Evolutionary conservation across 108 stramenopile species (phyloP).

Genomic region (Bacterosira constricta): DNA sequence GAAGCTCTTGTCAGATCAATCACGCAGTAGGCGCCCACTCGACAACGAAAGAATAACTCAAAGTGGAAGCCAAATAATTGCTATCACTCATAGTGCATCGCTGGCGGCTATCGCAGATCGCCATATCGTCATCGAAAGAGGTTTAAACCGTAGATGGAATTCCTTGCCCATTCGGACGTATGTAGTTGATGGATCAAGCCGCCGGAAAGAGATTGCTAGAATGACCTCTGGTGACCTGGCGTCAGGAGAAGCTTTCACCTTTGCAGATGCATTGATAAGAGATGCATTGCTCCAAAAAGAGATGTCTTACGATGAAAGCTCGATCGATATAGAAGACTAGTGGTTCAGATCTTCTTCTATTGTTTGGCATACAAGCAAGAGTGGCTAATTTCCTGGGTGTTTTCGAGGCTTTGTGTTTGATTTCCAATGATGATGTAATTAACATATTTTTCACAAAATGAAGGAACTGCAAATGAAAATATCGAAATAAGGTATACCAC

Average conservation of each 20-base stretch:
- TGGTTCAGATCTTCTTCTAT: too few species aligned
- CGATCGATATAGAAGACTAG: too few species aligned
- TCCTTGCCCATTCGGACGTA: slow-evolving; percentile 34
- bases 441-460: too few species aligned
- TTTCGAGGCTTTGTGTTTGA: too few species aligned
- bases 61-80: slow-evolving; percentile 62
- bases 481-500: too few species aligned
- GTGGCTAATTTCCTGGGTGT: too few species aligned
- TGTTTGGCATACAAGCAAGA: too few species aligned
- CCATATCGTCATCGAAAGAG: slow-evolving; percentile 74
- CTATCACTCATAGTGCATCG: slow-evolving; percentile 83
- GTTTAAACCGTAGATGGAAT: background rate
- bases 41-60: background rate
- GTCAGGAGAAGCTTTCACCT: slow-evolving; percentile 65
- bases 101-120: slow-evolving; percentile 76
- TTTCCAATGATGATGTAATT: too few species aligned
- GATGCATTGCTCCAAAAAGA: slow-evolving; percentile 50
- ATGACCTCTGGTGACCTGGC: slow-evolving; percentile 86
- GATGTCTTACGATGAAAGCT: too few species aligned
- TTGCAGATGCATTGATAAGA: slow-evolving; percentile 80
- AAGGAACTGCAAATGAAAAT: too few species aligned
- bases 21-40: slow-evolving; percentile 17
- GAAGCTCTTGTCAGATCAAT: slow-evolving; percentile 73
- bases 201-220: slow-evolving; percentile 76
- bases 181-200: slow-evolving; percentile 49